Percentiles rank a stretch among this genome's conserved stretches.
These are phyloP conservation scores for Cyclostephanos tholiformis DNA, from an alignment of 108 stramenopile species.

Conservation along the genomic window DNA sequence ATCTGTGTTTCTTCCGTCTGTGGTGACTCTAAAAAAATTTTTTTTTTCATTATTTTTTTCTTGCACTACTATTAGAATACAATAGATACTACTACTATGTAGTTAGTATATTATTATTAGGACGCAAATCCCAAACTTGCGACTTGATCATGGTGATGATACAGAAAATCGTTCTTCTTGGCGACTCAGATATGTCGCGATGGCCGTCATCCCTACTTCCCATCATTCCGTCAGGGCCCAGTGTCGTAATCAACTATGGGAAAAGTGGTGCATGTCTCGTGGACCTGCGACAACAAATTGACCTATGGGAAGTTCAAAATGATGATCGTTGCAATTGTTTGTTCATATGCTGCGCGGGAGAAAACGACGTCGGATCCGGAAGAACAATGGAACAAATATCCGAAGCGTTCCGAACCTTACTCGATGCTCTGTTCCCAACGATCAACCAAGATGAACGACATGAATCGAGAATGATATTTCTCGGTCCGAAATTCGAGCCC, in stretches of 20 bases:
- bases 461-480: slow-evolving; percentile 53
- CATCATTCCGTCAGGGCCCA: background rate
- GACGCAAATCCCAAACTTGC: no score
- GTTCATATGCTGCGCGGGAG: slow-evolving; percentile 79
- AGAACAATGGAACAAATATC: slow-evolving; percentile 50
- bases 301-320: slow-evolving; percentile 3
- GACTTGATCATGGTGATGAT: no score
- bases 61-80: no score
- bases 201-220: slow-evolving; percentile 70
- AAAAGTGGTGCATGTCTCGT: slow-evolving; percentile 36
- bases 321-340: slow-evolving; percentile 19
- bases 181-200: slow-evolving; percentile 77
- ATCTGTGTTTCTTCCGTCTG: no score
- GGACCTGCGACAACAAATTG: slow-evolving; percentile 20
- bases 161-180: slow-evolving; percentile 45
- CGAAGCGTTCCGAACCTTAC: slow-evolving; percentile 34
- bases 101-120: no score
- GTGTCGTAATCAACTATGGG: slow-evolving; percentile 43
- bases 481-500: slow-evolving; percentile 87
- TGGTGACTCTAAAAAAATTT: no score
- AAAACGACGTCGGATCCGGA: slow-evolving; percentile 72
- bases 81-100: no score
- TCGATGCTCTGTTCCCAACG: slow-evolving; percentile 34
- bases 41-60: no score
- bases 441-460: slow-evolving; percentile 12